Evolutionary conservation across 805 yeast genomes (phyloP), one percentile per base, ranked within the genome.

Genomic region (Candida arabinofermentans): DNA sequence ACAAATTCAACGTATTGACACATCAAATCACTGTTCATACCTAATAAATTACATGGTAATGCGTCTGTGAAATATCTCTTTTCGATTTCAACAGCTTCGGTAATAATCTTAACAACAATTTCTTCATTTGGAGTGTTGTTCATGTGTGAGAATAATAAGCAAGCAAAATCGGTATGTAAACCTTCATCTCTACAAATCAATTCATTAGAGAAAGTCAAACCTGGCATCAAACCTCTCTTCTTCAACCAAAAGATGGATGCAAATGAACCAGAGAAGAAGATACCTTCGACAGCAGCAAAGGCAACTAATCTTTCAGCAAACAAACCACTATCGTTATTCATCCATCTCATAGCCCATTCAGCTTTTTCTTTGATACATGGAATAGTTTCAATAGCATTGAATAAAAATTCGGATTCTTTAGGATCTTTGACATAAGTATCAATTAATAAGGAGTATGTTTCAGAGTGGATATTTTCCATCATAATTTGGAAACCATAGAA

Each of bases 381-480:
- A 55, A 91, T 93, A 58, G 85, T 89, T 62, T 89, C 96, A 61
- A 91, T 87, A 50, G 99, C 99, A 61, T 91, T 89, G 73, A 91
- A 87, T 66, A 93, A 74, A 68, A 75, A 87, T 50, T 85, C 87
- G 48, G 91, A 76, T 74, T 91, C 96, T 69, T 86, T 82, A 55
- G 96, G 91, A 71, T 91, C 99, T 73, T 90, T 90, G 68, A 91
- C 86, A 69, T 91, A 91, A 27, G 96, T 81, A 66, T 91, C 99
- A 55, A 91, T 88, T 63, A 93, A 79, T 54, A 93, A 72, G 7
- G 98, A 91, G 72, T 91, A 91, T 36, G 97, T 93, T 73, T 91
- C 99, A 19, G 96, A 83, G 69, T 91, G 99, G 62, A 91, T 93
- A 76, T 93, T 91, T 73, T 91, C 99, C 91, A 93, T 93, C 98